Evolutionary conservation across 2,329 filamentous ascomycete genomes (phyloP), one percentile per base, ranked within the genome.

Genomic region (Diaporthe destruens): DNA sequence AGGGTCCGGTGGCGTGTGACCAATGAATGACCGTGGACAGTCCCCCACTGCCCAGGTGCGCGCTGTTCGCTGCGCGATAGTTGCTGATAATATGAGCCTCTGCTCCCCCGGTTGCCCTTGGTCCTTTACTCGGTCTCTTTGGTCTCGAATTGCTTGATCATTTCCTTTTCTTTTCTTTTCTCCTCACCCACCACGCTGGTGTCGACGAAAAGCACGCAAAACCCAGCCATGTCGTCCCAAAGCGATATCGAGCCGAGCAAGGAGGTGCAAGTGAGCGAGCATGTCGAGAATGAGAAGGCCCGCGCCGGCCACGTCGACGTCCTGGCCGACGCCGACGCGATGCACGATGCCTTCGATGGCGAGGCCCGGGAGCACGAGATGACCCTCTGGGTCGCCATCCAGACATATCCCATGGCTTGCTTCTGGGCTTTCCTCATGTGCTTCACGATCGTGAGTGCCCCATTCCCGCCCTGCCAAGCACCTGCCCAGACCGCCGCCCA

Each of bases 401-500:
- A 81, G 75, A 78, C 75, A 0, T 83, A 86, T 66, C 85, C 85
- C 25, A 82, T 81, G 81, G 85, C 85, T 63, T 82, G 82, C 36
- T 78, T 84, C 23, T 87, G 85, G 85, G 85, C 84, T 0, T 85
- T 86, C 61, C 78, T 81, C 76, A 86, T 86, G 84, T 87, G 83
- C 59, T 87, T 84, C 76, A 86, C 85, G 6, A 87, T 87, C 77
- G 85, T 86, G 59, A 80, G 84, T 78, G 12, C 32, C 12, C 23
- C 23, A 11, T 25, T 25, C 39, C 6, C 23, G n/a, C 39, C 23
- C 25, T 51, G 68, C 11, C 16, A 12, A 18, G 9, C 8, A 11
- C 39, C 29, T 11, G 12, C 39, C 29, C 34, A 12, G 20, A 20
- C 29, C 42, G 3, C 2, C 32, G n/a, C 57, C 56, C 57, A 32